Percentiles rank a stretch among this genome's conserved stretches.
Conservation (phyloP, 768 basidiomycete genomes). For the Wakefieldia striispora region DNA sequence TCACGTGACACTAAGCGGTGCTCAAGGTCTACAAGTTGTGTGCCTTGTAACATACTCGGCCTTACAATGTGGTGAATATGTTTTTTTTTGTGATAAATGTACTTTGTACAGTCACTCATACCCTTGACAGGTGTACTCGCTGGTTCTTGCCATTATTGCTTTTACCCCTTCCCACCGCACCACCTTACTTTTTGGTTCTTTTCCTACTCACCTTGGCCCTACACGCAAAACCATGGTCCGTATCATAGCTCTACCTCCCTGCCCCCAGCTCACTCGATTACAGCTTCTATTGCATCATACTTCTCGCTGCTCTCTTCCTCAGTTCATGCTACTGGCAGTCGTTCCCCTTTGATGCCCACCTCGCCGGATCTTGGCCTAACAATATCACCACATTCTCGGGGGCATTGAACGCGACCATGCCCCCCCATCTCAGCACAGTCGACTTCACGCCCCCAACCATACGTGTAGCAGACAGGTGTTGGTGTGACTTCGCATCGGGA, state of each 20-base stretch:
- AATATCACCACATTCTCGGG: conserved; percentile 73
- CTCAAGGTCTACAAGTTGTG: no score
- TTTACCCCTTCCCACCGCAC: conserved; percentile 74
- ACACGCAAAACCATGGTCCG: conserved; percentile 83
- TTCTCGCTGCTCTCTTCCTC: conserved; percentile 78
- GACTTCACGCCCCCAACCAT: conserved; percentile 53
- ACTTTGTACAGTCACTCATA: background rate
- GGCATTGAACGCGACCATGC: conserved; percentile 52
- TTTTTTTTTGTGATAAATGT: background rate
- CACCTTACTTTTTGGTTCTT: conserved; percentile 75
- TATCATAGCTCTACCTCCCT: conserved; percentile 6
- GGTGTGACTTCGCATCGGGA: conserved; percentile 73
- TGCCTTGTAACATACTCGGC: no score
- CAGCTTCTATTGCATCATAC: conserved; percentile 85
- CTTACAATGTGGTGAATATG: conserved; percentile 55
- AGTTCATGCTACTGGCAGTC: conserved; percentile 92
- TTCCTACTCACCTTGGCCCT: conserved; percentile 76
- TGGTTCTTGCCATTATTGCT: conserved; percentile 82
- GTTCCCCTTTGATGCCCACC: conserved; percentile 59
- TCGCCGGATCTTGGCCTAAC: conserved; percentile 63
- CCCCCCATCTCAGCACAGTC: conserved; percentile 37
- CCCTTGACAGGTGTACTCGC: conserved; percentile 67
- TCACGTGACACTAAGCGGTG: background rate
- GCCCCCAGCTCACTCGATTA: conserved; percentile 4
- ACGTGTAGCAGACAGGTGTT: conserved; percentile 74